Percentiles rank a stretch among this genome's conserved stretches.
Evolutionary conservation across 495 filamentous ascomycete genomes (phyloP).

Genomic region (Lasiosphaeria miniovina): DNA sequence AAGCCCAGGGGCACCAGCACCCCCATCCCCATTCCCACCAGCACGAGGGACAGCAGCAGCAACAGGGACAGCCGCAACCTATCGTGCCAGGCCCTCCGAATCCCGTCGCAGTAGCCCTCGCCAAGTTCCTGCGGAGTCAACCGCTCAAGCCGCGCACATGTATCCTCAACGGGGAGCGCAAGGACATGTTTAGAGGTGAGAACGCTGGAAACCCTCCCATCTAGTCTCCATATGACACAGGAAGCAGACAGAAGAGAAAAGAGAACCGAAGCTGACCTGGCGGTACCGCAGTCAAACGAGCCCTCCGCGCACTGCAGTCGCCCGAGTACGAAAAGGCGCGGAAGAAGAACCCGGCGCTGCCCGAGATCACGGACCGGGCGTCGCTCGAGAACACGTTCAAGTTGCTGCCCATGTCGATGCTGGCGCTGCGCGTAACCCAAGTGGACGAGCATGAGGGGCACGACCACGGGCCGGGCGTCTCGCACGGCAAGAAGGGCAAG

Average conservation of each 20-base stretch:
- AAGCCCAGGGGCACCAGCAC: conserved; percentile 44
- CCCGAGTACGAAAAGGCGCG: conserved; percentile 82
- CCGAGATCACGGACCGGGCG: conserved; percentile 79
- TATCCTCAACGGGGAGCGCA: conserved; percentile 93
- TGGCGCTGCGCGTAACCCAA: conserved; percentile 88
- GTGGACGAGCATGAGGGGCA: conserved; percentile 73
- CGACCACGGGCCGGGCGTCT: conserved; percentile 43
- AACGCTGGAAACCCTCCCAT: not conserved
- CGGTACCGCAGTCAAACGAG: conserved; percentile 71
- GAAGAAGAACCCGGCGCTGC: conserved; percentile 84
- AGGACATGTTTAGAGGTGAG: conserved; percentile 95
- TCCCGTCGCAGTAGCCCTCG: conserved; percentile 83
- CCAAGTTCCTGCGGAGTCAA: conserved; percentile 82
- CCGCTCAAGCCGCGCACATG: conserved; percentile 86
- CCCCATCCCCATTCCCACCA: conserved; percentile 16
- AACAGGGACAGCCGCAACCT: conserved; percentile 57
- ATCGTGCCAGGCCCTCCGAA: conserved; percentile 74
- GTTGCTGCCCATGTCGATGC: conserved; percentile 89
- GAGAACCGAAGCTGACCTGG: conserved; percentile 4
- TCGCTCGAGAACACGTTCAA: conserved; percentile 92
- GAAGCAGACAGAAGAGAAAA: not conserved
- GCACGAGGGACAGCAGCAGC: conserved; percentile 45
- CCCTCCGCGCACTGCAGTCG: conserved; percentile 87
- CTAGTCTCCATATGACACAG: not conserved
- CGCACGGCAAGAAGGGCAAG: conserved; percentile 64